Base-by-base conservation (phyloP, 805 yeast genomes). In the Saccharomycopsis fermentans region DNA sequence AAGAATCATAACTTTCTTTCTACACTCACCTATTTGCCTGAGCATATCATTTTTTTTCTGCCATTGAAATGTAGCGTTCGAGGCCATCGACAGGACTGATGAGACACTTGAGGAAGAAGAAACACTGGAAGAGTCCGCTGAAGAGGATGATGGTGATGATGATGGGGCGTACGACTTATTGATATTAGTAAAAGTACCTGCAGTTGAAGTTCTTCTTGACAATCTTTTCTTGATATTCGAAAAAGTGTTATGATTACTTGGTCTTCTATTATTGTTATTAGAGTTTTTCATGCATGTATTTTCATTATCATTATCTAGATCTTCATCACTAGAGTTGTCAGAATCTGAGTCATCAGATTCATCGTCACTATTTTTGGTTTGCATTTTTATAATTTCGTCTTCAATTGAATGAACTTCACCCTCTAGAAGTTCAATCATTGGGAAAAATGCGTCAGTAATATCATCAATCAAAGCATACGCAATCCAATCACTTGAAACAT, bases 1-100 rank as follows among this genome's bases (percentile, higher is more conserved):
- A 24, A 94, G 78, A 17, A 94, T 84, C 98, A 92, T 92, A 1
- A 94, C 97, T 52, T 96, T 76, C 68, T 90, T 90, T 62, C 99
- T 84, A 63, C 96, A 87, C 69, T 91, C 98, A 47, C 98, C 99
- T 62, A 94, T 92, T 67, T 96, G 77, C 63, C 96, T 75, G 72
- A 94, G 77, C 96, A 94, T 89, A 67, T 91, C 96, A 9, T 97
- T 97, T 72, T 91, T 90, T 62, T 86, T 80, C 65, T 84, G 87
- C 97, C 97, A 91, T 39, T 88, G 84, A 59, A 85, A 71, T 14
- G 76, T 70, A 63, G 70, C 78, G 32, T 75, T 75, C 43, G 78
- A 69, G 1, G 70, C 52, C 0, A 67, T 55, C 5, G 72, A 54
- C 5, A 68, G 64, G 6, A 62, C 53, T 12, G 59, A 34, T 2